A percentile compares a stretch with the other conserved stretches of the same genome.
These are phyloP conservation scores for Mimosa bimucronata DNA, from an alignment of 306 rosid genomes.

Conservation along the genomic window DNA sequence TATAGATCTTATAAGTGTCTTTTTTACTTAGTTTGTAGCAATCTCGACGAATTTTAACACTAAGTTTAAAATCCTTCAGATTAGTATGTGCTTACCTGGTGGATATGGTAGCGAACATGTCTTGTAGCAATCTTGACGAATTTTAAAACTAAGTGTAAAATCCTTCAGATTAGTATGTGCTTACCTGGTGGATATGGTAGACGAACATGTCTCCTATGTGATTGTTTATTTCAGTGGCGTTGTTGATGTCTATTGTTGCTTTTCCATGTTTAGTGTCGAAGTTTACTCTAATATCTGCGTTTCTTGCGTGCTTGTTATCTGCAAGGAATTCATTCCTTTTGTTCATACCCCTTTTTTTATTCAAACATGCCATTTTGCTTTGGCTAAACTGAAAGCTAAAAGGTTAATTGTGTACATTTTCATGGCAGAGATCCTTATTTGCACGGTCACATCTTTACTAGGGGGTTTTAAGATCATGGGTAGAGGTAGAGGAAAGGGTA, in stretches of 20 bases:
- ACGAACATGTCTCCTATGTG: background rate
- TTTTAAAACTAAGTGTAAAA: background rate
- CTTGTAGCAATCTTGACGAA: background rate
- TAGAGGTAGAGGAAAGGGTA: constrained; percentile 58
- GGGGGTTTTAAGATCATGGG: constrained; percentile 51
- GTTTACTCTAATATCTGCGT: background rate
- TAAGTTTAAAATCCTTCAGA: background rate
- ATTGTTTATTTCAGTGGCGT: background rate
- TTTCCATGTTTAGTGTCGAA: background rate
- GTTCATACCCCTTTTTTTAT: background rate
- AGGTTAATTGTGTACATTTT: background rate
- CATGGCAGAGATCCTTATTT: constrained; percentile 44
- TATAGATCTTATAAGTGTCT: background rate
- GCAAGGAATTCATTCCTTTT: background rate
- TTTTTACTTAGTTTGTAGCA: background rate
- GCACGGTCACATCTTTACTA: constrained; percentile 40
- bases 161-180: background rate
- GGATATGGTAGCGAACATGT: constrained; percentile 4
- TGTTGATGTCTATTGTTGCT: background rate
- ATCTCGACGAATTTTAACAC: constrained; percentile 4
- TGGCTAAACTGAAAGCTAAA: background rate
- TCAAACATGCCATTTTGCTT: background rate
- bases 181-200: background rate
- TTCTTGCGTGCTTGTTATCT: background rate
- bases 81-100: background rate